Percentiles rank a stretch among this genome's conserved stretches.
These are phyloP conservation scores for Plantago major DNA, from an alignment of 257 asterid genomes.

Conservation along the genomic window DNA sequence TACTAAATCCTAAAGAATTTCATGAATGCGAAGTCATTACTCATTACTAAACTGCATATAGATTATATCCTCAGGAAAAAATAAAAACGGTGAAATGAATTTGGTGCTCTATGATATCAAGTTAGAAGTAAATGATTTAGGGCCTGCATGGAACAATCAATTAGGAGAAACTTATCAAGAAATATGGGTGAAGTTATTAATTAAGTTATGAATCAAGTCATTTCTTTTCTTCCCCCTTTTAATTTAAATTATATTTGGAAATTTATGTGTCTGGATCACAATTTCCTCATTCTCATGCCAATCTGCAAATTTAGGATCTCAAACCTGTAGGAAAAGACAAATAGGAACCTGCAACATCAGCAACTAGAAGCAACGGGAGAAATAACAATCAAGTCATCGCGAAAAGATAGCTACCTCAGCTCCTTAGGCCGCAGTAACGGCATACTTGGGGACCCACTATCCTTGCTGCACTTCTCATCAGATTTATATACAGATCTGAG, in stretches of 20 bases:
- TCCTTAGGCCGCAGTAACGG: conserved; percentile 89
- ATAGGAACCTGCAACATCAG: conserved; percentile 35
- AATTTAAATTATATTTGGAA: conserved; percentile 18
- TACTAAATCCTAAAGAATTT: conserved; percentile 5
- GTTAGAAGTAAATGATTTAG: not conserved
- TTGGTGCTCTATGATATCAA: not conserved
- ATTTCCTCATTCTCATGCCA: conserved; percentile 42
- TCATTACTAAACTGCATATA: not conserved
- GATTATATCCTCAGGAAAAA: too few species aligned
- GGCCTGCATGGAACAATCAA: not conserved
- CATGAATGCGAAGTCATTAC: not conserved
- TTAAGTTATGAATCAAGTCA: too few species aligned
- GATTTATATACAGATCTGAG: conserved; percentile 59
- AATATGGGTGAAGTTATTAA: too few species aligned
- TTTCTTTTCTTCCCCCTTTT: not conserved
- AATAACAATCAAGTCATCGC: conserved; percentile 13
- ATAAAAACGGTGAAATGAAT: too few species aligned
- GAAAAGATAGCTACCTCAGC: conserved; percentile 54
- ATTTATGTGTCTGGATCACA: conserved; percentile 40
- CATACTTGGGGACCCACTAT: conserved; percentile 34
- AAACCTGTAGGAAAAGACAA: conserved; percentile 53
- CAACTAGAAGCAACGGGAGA: conserved; percentile 17
- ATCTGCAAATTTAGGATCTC: conserved; percentile 45
- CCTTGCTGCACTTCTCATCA: conserved; percentile 41
- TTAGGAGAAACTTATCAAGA: not conserved